A percentile compares a stretch with the other conserved stretches of the same genome.
phyloP scores from a whole-genome alignment of 441 rosid genomes.

The Euphorbia corollata region DNA sequence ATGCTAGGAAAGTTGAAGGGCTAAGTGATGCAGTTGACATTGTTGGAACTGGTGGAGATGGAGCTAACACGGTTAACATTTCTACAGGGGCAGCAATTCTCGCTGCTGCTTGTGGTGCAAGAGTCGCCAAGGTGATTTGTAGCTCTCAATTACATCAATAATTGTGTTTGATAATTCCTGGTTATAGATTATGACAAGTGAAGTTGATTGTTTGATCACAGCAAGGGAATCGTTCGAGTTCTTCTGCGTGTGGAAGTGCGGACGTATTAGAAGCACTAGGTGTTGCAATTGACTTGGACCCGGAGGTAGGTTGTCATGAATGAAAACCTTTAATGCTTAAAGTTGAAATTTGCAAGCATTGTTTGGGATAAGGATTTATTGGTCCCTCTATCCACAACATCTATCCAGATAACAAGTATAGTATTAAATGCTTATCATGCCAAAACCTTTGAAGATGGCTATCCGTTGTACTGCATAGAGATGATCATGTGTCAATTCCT shows the following conservation, averaged over 20 bases:
- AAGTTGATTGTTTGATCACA: conserved; percentile 28
- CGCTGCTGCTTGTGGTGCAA: conserved; percentile 92
- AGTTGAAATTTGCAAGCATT: not conserved
- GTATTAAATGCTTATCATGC: not conserved
- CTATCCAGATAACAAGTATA: not conserved
- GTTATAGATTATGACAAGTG: not conserved
- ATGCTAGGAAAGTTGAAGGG: conserved; percentile 73
- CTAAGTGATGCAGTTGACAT: conserved; percentile 66
- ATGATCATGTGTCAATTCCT: not conserved
- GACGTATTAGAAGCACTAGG: conserved; percentile 85
- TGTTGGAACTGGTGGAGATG: conserved; percentile 96
- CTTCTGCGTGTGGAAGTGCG: conserved; percentile 99
- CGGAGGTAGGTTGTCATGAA: conserved; percentile 42
- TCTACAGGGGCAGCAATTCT: conserved; percentile 90
- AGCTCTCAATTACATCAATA: not conserved
- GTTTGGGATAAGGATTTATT: not conserved
- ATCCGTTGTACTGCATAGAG: not conserved
- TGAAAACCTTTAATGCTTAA: conserved; percentile 18
- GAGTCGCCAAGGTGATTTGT: conserved; percentile 71
- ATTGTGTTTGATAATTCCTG: not conserved
- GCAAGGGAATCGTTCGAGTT: conserved; percentile 96
- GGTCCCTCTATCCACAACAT: not conserved
- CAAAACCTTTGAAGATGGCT: not conserved
- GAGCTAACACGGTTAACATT: conserved; percentile 86
- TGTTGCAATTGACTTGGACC: conserved; percentile 62